phyloP scores from a whole-genome alignment of 2,329 filamentous ascomycete genomes.

The Thelonectria blattea region DNA sequence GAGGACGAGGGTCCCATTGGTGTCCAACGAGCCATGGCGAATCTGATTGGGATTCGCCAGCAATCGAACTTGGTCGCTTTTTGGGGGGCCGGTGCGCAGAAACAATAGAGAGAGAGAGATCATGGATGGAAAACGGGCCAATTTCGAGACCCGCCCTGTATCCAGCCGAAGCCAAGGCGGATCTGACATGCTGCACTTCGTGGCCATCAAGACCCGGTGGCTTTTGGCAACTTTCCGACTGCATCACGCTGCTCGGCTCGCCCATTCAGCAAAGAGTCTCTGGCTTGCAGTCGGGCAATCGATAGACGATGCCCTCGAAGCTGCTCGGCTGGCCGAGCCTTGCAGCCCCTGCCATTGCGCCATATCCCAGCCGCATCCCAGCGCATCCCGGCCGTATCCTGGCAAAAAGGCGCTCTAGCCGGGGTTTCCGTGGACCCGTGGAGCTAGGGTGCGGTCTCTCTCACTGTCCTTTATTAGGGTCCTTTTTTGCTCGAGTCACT shows the following conservation, averaged over 20 bases:
- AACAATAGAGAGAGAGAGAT: background rate
- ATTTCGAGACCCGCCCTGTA: slow-evolving; percentile 12
- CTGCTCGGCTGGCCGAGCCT: slow-evolving; percentile 31
- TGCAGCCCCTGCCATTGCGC: slow-evolving; percentile 36
- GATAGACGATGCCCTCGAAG: slow-evolving; percentile 16
- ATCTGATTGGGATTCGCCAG: slow-evolving; percentile 15
- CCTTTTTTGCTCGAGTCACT: slow-evolving; percentile 26
- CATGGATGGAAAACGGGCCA: background rate
- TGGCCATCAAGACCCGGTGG: slow-evolving; percentile 8
- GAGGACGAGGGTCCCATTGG: background rate
- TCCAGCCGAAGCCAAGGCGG: background rate
- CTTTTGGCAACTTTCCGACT: slow-evolving; percentile 8
- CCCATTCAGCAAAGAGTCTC: background rate
- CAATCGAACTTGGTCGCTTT: slow-evolving; percentile 1
- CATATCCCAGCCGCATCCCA: slow-evolving; percentile 35
- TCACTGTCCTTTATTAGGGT: background rate
- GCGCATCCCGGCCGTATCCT: slow-evolving; percentile 29
- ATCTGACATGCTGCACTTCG: slow-evolving; percentile 16
- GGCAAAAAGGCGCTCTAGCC: slow-evolving; percentile 18
- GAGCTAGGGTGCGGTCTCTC: slow-evolving; percentile 24
- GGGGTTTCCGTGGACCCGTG: slow-evolving; percentile 26
- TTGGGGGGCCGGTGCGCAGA: background rate
- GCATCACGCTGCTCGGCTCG: background rate
- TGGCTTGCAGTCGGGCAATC: slow-evolving; percentile 19
- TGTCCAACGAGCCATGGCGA: slow-evolving; percentile 14